Conservation (phyloP, 139 green algal species). For the Pedinophyceae sp. region DNA sequence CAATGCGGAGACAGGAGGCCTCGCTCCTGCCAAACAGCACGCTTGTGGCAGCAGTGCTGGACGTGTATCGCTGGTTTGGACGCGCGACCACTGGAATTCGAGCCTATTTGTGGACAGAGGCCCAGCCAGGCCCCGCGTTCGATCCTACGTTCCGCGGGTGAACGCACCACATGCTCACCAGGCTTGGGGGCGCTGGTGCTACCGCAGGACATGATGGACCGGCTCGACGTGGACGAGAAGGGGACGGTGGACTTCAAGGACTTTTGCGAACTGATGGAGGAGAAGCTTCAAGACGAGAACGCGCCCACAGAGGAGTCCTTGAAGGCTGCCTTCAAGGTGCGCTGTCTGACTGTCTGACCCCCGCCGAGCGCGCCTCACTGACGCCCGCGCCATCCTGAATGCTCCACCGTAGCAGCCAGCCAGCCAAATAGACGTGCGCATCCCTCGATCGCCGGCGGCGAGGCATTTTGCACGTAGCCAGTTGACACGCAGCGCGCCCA, state of each 20-base stretch:
- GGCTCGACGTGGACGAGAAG: conserved; percentile 1
- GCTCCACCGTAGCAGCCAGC: too few relatives aligned
- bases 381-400: not conserved
- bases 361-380: too few relatives aligned
- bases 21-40: not conserved
- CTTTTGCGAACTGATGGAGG: not conserved
- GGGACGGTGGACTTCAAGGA: conserved; percentile 5
- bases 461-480: not conserved
- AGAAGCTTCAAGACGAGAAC: not conserved
- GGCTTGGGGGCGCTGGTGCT: too few relatives aligned
- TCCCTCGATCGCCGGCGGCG: not conserved
- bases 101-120: not conserved
- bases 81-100: not conserved
- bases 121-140: too few relatives aligned
- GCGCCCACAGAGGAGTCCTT: not conserved
- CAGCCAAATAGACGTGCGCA: not conserved
- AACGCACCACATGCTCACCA: too few relatives aligned
- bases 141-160: too few relatives aligned
- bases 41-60: not conserved
- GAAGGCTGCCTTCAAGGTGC: too few relatives aligned
- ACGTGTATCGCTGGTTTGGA: too few relatives aligned
- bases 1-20: too few relatives aligned
- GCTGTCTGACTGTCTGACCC: not conserved
- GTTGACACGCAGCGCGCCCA: too few relatives aligned
- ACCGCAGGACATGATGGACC: conserved; percentile 2